Evolutionary conservation across 345 rosid species (phyloP), one percentile per base, ranked within the genome.

Genomic region (Hypericum perforatum): DNA sequence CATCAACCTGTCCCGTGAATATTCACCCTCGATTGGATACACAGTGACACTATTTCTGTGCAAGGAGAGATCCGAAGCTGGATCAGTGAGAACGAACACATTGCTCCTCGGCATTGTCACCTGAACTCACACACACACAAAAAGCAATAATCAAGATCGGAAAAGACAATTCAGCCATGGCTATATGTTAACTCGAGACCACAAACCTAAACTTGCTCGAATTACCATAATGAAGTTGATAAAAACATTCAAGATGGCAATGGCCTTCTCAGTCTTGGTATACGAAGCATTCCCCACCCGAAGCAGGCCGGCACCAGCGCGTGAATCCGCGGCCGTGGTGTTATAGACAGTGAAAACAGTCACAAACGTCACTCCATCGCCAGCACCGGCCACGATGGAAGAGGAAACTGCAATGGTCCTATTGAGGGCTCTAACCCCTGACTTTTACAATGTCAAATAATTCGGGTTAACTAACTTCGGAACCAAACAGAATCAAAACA

Each of bases 1-100:
- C 98, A 92, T 92, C 89, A 92, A 72, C 77, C 77, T 85, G 60
- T 77, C 81, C 42, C 86, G 78, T 11, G 90, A 78, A 67, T 88
- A 92, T 69, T 85, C 90, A 62, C 98, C 96, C 45, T 53, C 65
- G 69, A 88, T 62, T 39, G 94, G 89, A 78, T 78, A 68, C 50
- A 85, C 39, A 37, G 76, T 66, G 62, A 85, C 86, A 13, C 76
- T 63, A 39, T 72, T 68, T 65, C 67, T 70, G 54, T 54, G 68
- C 54, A 88, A 29, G 7, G 82, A 68, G 51, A 92, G 76, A 59
- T 77, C 77, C 49, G 98, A 92, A 49, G 78, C 74, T 52, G 94
- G 94, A 85, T 92, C 95, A 14, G 96, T 78, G 39, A 87, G 78
- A 70, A 92, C 74, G 54, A 85, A 64, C 41, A 85, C 75, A 38